Percentiles rank a stretch among this genome's conserved stretches.
These are phyloP conservation scores for Odonthalia washingtoniensis DNA, from an alignment of 31 red algal genomes.

Conservation along the genomic window DNA sequence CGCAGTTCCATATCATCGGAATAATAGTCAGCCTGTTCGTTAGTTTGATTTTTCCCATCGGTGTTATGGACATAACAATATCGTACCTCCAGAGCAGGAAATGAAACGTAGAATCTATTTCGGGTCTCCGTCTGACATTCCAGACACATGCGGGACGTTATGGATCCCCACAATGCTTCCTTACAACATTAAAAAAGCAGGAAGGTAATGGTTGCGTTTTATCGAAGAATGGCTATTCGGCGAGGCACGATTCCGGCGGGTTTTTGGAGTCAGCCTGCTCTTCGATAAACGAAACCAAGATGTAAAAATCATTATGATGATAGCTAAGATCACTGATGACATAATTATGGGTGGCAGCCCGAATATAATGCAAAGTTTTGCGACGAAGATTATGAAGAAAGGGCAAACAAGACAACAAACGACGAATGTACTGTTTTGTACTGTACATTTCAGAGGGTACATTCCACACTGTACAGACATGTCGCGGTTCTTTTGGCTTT, in stretches of 20 bases:
- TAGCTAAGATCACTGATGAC: slow-evolving; percentile 20
- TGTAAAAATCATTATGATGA: not conserved
- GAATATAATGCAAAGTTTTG: not conserved
- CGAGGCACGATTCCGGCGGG: not conserved
- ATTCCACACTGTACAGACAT: too few species aligned
- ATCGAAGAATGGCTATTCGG: not conserved
- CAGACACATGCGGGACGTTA: not conserved
- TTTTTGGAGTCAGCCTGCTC: not conserved
- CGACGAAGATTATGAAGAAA: not conserved
- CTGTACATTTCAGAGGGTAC: too few species aligned
- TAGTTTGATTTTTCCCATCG: too few species aligned
- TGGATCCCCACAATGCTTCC: slow-evolving; percentile 20
- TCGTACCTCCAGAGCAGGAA: too few species aligned
- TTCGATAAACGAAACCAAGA: not conserved
- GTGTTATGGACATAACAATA: too few species aligned
- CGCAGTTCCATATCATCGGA: too few species aligned
- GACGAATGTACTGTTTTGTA: too few species aligned
- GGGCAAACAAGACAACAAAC: too few species aligned
- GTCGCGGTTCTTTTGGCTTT: too few species aligned
- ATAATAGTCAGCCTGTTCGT: too few species aligned
- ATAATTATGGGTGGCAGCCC: not conserved
- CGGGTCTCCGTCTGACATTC: not conserved
- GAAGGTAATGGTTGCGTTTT: slow-evolving; percentile 5
- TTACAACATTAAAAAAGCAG: slow-evolving; percentile 25
- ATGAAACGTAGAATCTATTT: not conserved